Evolutionary conservation across 371 early-diverging fungal species (phyloP).

Genomic region (Conidiobolus incongruus): DNA sequence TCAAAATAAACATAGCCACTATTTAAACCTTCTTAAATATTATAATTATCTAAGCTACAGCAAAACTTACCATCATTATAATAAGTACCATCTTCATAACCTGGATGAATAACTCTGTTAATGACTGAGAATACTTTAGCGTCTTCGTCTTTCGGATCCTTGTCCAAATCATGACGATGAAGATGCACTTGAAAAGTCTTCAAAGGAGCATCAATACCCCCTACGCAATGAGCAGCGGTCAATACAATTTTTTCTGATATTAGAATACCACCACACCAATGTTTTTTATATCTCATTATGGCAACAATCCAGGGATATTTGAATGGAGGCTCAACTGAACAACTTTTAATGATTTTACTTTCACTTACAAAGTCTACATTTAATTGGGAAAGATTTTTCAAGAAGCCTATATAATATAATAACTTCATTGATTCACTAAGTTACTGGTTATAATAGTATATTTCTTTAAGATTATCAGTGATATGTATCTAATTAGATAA

Average conservation of each 20-base stretch:
- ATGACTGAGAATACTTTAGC: background rate
- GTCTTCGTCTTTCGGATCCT: background rate
- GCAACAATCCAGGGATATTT: constrained; percentile 6
- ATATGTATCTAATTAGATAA: too few relatives aligned
- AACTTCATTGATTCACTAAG: too few relatives aligned
- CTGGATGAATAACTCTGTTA: too few relatives aligned
- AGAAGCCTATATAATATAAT: too few relatives aligned
- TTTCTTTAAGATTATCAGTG: too few relatives aligned
- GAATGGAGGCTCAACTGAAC: constrained; percentile 1
- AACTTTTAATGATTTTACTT: constrained; percentile 3
- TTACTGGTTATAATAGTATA: too few relatives aligned
- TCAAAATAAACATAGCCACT: background rate
- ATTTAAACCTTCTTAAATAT: background rate
- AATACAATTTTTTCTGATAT: background rate
- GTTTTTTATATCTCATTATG: constrained; percentile 2
- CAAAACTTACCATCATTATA: background rate
- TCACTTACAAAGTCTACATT: too few relatives aligned
- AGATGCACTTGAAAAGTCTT: constrained; percentile 1
- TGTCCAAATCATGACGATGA: constrained; percentile 2
- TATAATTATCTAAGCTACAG: background rate
- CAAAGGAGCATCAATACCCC: background rate
- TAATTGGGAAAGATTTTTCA: too few relatives aligned
- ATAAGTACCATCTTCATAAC: background rate
- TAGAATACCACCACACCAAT: constrained; percentile 4
- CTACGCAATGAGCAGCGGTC: constrained; percentile 5